These are phyloP conservation scores for Calocybe cyanea DNA, from an alignment of 768 basidiomycete genomes.

Conservation along the genomic window DNA sequence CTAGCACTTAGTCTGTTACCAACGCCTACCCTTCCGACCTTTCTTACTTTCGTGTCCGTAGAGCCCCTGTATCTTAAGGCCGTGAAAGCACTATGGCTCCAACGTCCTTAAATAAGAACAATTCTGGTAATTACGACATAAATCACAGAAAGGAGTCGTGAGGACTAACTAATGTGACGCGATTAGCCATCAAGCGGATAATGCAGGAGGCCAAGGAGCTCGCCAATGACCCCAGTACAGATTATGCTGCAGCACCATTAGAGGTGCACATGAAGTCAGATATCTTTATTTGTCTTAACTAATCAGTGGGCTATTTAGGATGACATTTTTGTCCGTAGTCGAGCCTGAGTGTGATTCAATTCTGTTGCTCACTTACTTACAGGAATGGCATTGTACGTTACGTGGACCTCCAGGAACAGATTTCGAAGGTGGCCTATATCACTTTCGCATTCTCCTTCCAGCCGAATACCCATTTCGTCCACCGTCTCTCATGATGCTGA, in stretches of 20 bases:
- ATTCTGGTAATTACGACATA: conserved; percentile 57
- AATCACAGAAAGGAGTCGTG: too few species aligned
- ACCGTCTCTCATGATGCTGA: conserved; percentile 93
- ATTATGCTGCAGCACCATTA: conserved; percentile 83
- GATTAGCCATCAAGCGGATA: conserved; percentile 87
- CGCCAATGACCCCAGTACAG: conserved; percentile 76
- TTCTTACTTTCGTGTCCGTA: conserved; percentile 66
- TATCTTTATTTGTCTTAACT: neutral
- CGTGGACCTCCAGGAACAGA: conserved; percentile 86
- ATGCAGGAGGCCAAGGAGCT: conserved; percentile 95
- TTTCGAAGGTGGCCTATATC: conserved; percentile 94
- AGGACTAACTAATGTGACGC: neutral
- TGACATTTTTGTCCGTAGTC: conserved; percentile 70
- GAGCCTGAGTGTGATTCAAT: conserved; percentile 5
- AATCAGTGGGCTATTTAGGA: conserved; percentile 44
- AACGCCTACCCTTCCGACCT: too few species aligned
- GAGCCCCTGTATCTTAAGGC: neutral
- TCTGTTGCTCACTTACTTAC: conserved; percentile 16
- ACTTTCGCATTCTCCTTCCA: conserved; percentile 86
- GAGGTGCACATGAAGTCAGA: conserved; percentile 44
- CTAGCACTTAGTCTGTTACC: conserved; percentile 1
- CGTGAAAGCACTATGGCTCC: conserved; percentile 23
- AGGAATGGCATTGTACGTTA: conserved; percentile 98
- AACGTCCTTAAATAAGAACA: conserved; percentile 78
- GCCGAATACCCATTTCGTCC: conserved; percentile 96